Percentiles rank a stretch among this genome's conserved stretches.
phyloP scores from a whole-genome alignment of 2,329 filamentous ascomycete genomes.

The Mycosphaerella arachidis region DNA sequence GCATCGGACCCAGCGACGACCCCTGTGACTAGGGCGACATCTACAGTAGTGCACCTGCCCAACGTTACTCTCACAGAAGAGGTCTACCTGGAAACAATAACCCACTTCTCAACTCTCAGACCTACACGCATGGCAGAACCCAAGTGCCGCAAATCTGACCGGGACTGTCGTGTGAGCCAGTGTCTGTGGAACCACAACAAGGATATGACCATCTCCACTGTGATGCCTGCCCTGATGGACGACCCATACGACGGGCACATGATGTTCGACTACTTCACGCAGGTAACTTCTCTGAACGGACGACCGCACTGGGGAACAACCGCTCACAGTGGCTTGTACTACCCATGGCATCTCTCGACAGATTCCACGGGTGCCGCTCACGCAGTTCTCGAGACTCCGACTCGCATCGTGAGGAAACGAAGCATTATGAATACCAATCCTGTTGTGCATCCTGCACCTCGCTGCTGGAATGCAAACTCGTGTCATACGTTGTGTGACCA shows the following conservation, averaged over 20 bases:
- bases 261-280: constrained; percentile 8
- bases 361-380: neutral
- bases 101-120: neutral
- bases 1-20: too few relatives aligned
- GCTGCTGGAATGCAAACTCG: neutral
- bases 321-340: neutral
- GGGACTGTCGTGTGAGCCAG: constrained; percentile 5
- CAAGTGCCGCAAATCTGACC: constrained; percentile 2
- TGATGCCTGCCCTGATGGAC: constrained; percentile 10
- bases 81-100: neutral
- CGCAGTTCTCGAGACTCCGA: neutral
- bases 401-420: neutral
- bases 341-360: neutral
- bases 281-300: constrained; percentile 3
- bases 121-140: neutral
- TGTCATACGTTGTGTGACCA: neutral
- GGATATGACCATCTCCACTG: constrained; percentile 13
- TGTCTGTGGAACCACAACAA: constrained; percentile 14
- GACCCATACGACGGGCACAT: constrained; percentile 1
- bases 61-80: too few relatives aligned
- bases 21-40: too few relatives aligned
- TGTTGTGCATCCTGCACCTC: neutral
- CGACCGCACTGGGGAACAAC: constrained; percentile 8
- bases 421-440: neutral
- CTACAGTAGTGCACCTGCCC: too few relatives aligned